Percentiles rank a stretch among this genome's conserved stretches.
These are phyloP conservation scores for Candida hungchunana DNA, from an alignment of 805 yeast genomes.

Conservation along the genomic window DNA sequence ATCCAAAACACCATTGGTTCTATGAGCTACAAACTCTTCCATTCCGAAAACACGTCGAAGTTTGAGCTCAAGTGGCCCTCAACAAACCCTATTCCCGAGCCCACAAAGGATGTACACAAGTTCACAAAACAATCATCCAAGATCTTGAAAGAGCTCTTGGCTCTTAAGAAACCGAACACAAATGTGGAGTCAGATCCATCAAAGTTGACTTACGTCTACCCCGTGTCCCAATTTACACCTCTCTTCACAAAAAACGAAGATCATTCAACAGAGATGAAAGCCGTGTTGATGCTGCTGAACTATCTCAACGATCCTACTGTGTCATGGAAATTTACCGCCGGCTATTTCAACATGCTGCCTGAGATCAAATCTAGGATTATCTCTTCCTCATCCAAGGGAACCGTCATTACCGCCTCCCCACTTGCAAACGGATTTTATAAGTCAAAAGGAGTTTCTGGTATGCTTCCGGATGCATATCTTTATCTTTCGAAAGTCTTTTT, in stretches of 20 bases:
- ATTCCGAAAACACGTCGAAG: conserved; percentile 40
- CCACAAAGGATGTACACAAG: conserved; percentile 46
- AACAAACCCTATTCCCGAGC: conserved; percentile 62
- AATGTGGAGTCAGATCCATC: conserved; percentile 11
- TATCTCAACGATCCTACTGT: conserved; percentile 49
- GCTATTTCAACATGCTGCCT: conserved; percentile 89
- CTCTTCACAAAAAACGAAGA: conserved; percentile 56
- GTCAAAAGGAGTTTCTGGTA: conserved; percentile 75
- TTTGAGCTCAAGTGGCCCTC: conserved; percentile 73
- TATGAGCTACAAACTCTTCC: conserved; percentile 62
- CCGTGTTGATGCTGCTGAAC: conserved; percentile 57
- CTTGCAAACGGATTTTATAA: conserved; percentile 90
- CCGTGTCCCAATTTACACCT: conserved; percentile 89
- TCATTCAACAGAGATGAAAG: conserved; percentile 77
- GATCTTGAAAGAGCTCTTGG: conserved; percentile 55
- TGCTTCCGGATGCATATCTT: conserved; percentile 83
- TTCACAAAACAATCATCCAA: conserved; percentile 55
- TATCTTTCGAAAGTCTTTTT: conserved; percentile 69
- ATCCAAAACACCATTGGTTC: conserved; percentile 65
- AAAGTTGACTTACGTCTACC: conserved; percentile 69
- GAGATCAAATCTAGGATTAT: conserved; percentile 58
- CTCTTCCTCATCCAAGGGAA: conserved; percentile 54
- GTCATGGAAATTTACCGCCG: conserved; percentile 90
- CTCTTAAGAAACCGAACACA: conserved; percentile 31
- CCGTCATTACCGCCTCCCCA: conserved; percentile 87